Evolutionary conservation across 192 early-diverging fungal species (phyloP).

Genomic region (Linnemannia elongata): DNA sequence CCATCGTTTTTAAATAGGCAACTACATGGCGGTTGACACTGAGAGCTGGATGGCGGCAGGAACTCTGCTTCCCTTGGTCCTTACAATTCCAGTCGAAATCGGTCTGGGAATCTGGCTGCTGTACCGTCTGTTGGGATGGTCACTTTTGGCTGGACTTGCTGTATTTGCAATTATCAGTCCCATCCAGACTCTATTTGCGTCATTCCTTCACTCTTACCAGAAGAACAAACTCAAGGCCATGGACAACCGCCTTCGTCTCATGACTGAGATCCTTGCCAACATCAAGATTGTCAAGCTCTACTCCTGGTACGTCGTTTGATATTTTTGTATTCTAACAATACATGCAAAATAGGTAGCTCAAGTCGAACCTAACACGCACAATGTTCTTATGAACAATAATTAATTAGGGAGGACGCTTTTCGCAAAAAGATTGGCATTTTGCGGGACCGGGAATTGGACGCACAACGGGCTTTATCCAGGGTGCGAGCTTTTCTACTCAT

Average conservation of each 20-base stretch:
- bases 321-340: not conserved
- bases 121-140: constrained; percentile 47
- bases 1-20: constrained; percentile 35
- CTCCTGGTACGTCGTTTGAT: constrained; percentile 21
- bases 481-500: constrained; percentile 23
- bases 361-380: not conserved
- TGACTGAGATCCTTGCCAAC: constrained; percentile 44
- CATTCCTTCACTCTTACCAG: constrained; percentile 8
- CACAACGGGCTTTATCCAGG: constrained; percentile 22
- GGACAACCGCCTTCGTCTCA: constrained; percentile 37
- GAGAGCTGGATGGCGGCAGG: constrained; percentile 64
- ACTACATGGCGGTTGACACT: constrained; percentile 78
- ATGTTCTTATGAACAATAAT: not conserved
- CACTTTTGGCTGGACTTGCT: constrained; percentile 29
- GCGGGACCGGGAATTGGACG: constrained; percentile 22
- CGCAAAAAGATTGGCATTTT: constrained; percentile 19
- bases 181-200: constrained; percentile 20
- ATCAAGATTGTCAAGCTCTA: constrained; percentile 51
- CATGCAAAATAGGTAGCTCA: no score
- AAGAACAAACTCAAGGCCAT: constrained; percentile 24
- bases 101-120: constrained; percentile 11
- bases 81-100: constrained; percentile 61
- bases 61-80: constrained; percentile 29
- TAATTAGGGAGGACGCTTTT: constrained; percentile 38
- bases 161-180: constrained; percentile 25